Percentiles rank a stretch among this genome's conserved stretches.
phyloP scores from a whole-genome alignment of 805 yeast species.

The Candida awuae region DNA sequence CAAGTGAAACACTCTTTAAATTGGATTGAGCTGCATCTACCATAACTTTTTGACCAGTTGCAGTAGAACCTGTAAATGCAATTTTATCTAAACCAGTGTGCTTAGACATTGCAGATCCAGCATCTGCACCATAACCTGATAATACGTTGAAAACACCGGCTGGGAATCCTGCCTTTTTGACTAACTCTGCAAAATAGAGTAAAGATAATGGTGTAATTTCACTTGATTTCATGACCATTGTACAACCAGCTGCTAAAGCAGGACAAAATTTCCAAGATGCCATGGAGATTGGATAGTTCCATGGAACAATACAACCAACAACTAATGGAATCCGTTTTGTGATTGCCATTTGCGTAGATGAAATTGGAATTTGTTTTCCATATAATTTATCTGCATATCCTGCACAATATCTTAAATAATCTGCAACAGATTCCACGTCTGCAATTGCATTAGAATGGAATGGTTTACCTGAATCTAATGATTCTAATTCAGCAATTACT shows the following conservation, averaged over 20 bases:
- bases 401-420: constrained; percentile 44
- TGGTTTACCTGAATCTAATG: constrained; percentile 52
- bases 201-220: constrained; percentile 71
- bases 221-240: constrained; percentile 63
- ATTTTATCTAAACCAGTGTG: constrained; percentile 53
- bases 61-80: constrained; percentile 61
- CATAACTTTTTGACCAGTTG: constrained; percentile 60
- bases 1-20: constrained; percentile 57
- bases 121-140: constrained; percentile 60
- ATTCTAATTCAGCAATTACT: constrained; percentile 42
- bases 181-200: constrained; percentile 49
- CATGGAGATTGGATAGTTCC: constrained; percentile 68
- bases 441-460: constrained; percentile 37
- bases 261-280: constrained; percentile 79
- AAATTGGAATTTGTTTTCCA: constrained; percentile 34
- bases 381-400: constrained; percentile 55
- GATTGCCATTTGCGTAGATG: constrained; percentile 48
- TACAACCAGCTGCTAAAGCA: constrained; percentile 74
- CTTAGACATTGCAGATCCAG: constrained; percentile 58
- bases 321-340: constrained; percentile 62
- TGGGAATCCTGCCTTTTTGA: constrained; percentile 64
- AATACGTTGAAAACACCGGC: constrained; percentile 68
- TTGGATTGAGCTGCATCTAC: constrained; percentile 56
- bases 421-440: constrained; percentile 41
- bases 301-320: constrained; percentile 62